These are phyloP conservation scores for Priceomyces fermenticarens DNA, from an alignment of 805 yeast genomes.

Conservation along the genomic window DNA sequence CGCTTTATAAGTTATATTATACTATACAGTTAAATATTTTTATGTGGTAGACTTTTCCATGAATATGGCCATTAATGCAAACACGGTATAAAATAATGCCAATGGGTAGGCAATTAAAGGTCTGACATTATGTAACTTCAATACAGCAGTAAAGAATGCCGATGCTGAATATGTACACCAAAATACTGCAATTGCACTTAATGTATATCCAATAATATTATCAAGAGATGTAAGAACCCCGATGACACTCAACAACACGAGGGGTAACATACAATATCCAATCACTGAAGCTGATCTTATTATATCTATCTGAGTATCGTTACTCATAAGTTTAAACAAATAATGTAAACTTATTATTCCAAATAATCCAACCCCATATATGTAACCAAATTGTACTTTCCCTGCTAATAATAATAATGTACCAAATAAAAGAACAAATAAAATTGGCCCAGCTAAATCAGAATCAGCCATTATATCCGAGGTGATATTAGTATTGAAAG, in stretches of 20 bases:
- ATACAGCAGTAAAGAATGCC: slow-evolving; percentile 84
- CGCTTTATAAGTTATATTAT: too few species aligned
- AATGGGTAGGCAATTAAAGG: slow-evolving; percentile 91
- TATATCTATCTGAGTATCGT: slow-evolving; percentile 51
- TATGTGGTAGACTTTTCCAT: slow-evolving; percentile 37
- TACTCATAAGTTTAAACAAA: slow-evolving; percentile 85
- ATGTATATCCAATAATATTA: slow-evolving; percentile 66
- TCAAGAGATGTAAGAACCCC: slow-evolving; percentile 69
- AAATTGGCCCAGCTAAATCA: slow-evolving; percentile 92
- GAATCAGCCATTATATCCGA: slow-evolving; percentile 80
- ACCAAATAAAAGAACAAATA: slow-evolving; percentile 86
- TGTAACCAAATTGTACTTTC: slow-evolving; percentile 93
- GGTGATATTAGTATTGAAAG: slow-evolving; percentile 57
- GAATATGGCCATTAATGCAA: slow-evolving; percentile 94
- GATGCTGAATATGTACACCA: slow-evolving; percentile 96
- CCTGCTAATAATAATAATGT: slow-evolving; percentile 80
- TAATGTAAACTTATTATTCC: slow-evolving; percentile 85
- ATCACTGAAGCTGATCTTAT: slow-evolving; percentile 83
- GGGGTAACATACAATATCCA: slow-evolving; percentile 90
- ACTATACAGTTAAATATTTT: neutral
- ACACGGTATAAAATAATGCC: slow-evolving; percentile 84
- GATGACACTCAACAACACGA: slow-evolving; percentile 72
- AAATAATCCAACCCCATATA: slow-evolving; percentile 91
- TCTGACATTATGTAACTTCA: slow-evolving; percentile 81
- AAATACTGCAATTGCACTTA: slow-evolving; percentile 63